A percentile compares a stretch with the other conserved stretches of the same genome.
Conservation (phyloP, 768 basidiomycete species). For the Kwoniella bestiolae region DNA sequence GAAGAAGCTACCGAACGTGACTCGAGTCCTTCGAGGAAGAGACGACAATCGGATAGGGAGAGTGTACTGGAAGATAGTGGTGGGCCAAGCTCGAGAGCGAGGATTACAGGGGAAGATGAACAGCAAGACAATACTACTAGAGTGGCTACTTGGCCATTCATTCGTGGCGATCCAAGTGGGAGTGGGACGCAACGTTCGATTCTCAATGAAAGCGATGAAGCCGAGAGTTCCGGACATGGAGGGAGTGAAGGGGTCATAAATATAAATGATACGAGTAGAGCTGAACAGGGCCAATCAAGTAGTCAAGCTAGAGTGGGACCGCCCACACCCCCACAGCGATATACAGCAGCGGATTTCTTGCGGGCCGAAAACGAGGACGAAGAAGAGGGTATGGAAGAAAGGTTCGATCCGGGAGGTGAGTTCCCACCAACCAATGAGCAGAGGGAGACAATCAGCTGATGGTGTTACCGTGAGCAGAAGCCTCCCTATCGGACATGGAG, state of each 20-base stretch:
- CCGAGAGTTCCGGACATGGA: no score
- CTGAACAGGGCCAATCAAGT: no score
- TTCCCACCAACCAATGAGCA: not conserved
- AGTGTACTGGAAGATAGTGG: not conserved
- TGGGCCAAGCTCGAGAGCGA: not conserved
- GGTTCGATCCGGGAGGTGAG: not conserved
- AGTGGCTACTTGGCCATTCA: not conserved
- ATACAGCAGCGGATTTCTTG: not conserved
- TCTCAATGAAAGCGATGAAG: no score
- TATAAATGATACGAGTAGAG: not conserved
- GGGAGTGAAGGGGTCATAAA: no score
- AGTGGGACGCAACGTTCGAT: not conserved
- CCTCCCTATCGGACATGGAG: constrained; percentile 21
- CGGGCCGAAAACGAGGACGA: not conserved
- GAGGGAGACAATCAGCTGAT: not conserved
- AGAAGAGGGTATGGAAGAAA: not conserved
- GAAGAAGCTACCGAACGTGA: not conserved
- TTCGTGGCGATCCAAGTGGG: not conserved
- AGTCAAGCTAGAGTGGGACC: not conserved
- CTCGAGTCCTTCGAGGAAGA: not conserved
- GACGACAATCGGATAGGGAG: constrained; percentile 7
- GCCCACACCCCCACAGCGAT: not conserved
- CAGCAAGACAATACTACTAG: no score
- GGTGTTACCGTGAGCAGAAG: not conserved
- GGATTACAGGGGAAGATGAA: not conserved